Percentiles rank a stretch among this genome's conserved stretches.
These are phyloP conservation scores for Zhuliangozyma parablackwelliae DNA, from an alignment of 1,139 yeast species.

Conservation along the genomic window DNA sequence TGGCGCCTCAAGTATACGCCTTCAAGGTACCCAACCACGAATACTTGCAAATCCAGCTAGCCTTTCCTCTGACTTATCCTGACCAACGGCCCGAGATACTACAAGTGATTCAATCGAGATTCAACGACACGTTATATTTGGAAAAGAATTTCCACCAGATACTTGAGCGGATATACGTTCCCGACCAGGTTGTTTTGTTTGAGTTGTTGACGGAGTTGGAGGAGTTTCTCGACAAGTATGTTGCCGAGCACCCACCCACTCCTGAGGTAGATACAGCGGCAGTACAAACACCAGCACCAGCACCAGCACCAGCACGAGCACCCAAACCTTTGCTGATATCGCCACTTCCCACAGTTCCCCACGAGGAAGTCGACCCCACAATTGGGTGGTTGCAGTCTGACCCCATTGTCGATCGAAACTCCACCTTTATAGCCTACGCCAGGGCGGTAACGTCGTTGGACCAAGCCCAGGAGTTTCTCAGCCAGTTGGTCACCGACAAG, in stretches of 20 bases:
- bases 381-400: conserved; percentile 76
- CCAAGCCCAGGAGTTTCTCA: conserved; percentile 56
- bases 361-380: conserved; percentile 34
- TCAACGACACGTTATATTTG: conserved; percentile 42
- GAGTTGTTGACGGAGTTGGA: conserved; percentile 70
- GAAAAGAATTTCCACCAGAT: conserved; percentile 43
- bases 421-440: conserved; percentile 80
- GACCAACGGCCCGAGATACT: conserved; percentile 53
- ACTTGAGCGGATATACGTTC: conserved; percentile 44
- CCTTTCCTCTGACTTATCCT: conserved; percentile 73
- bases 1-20: conserved; percentile 40
- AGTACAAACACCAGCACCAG: conserved; percentile 1
- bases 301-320: conserved; percentile 5
- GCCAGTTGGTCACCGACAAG: conserved; percentile 54
- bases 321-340: not conserved
- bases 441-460: conserved; percentile 54
- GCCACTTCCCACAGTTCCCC: conserved; percentile 4
- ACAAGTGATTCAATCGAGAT: conserved; percentile 40
- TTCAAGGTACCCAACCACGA: conserved; percentile 64
- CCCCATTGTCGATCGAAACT: conserved; percentile 75
- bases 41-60: conserved; percentile 52
- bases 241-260: conserved; percentile 15
- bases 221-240: conserved; percentile 38
- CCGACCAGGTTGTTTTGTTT: conserved; percentile 73
- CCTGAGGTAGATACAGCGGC: conserved; percentile 1